phyloP scores from a whole-genome alignment of 2,329 filamentous ascomycete genomes.

The Xylariaceae sp. region DNA sequence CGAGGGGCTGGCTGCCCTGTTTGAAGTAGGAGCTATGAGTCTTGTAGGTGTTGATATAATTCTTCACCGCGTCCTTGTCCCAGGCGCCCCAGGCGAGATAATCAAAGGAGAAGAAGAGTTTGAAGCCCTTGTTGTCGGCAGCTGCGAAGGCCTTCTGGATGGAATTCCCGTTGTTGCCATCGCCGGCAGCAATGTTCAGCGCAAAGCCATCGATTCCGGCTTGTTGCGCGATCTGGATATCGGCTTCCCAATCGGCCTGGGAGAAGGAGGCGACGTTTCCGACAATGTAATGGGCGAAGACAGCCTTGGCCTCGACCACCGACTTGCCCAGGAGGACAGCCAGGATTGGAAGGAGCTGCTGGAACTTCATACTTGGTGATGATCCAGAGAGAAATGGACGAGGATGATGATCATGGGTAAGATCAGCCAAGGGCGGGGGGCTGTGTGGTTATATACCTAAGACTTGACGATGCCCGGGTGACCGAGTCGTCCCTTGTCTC shows the following conservation, averaged over 20 bases:
- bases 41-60: conserved; percentile 24
- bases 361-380: conserved; percentile 3
- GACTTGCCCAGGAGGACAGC: conserved; percentile 15
- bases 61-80: conserved; percentile 23
- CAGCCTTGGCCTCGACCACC: conserved; percentile 9
- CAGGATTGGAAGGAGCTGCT: conserved; percentile 5
- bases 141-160: conserved; percentile 26
- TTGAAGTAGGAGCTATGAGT: conserved; percentile 26
- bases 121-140: conserved; percentile 24
- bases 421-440: not conserved
- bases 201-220: conserved; percentile 38
- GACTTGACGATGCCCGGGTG: too few relatives aligned
- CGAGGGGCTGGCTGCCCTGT: conserved; percentile 34
- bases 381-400: not conserved
- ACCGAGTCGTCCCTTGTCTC: too few relatives aligned
- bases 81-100: conserved; percentile 30
- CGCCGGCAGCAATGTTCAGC: conserved; percentile 32
- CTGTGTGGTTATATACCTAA: not conserved
- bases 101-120: conserved; percentile 40
- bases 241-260: conserved; percentile 16
- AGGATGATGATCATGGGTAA: not conserved
- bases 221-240: conserved; percentile 31
- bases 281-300: conserved; percentile 12
- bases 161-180: conserved; percentile 12
- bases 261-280: conserved; percentile 7